phyloP scores from a whole-genome alignment of 1,284 basidiomycete genomes.

The Boletus sp. region DNA sequence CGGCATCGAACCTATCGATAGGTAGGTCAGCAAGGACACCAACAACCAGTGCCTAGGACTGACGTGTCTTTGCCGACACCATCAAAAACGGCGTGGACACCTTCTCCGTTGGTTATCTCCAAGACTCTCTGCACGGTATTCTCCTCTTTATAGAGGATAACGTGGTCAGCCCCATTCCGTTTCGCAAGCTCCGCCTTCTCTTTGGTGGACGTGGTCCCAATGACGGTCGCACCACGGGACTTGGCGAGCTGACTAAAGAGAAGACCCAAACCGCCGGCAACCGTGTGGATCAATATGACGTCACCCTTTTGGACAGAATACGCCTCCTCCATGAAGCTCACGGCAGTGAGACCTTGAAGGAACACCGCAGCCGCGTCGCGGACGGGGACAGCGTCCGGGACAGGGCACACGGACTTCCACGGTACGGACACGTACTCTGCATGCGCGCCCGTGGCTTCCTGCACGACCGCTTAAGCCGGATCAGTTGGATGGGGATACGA shows the following conservation, averaged over 20 bases:
- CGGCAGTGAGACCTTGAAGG: conserved; percentile 82
- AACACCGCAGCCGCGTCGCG: conserved; percentile 68
- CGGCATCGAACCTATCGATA: conserved; percentile 69
- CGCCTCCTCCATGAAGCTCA: conserved; percentile 82
- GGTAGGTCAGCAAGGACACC: background rate
- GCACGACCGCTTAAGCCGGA: conserved; percentile 18
- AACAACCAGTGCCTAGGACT: conserved; percentile 30
- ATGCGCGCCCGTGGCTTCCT: conserved; percentile 63
- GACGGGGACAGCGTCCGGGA: conserved; percentile 65
- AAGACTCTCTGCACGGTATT: conserved; percentile 74
- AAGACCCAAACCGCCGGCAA: conserved; percentile 80
- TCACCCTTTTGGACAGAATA: conserved; percentile 82
- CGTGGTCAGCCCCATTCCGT: conserved; percentile 82
- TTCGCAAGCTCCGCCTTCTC: conserved; percentile 89
- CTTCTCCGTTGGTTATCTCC: conserved; percentile 81
- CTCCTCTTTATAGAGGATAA: conserved; percentile 80
- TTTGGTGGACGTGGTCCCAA: conserved; percentile 89
- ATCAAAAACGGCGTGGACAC: conserved; percentile 89
- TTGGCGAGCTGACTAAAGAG: conserved; percentile 67
- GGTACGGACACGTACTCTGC: conserved; percentile 78
- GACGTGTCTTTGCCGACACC: conserved; percentile 94
- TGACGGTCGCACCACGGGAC: conserved; percentile 82
- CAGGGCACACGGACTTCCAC: conserved; percentile 63
- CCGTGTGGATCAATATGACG: conserved; percentile 81
- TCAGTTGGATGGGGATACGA: background rate